A percentile compares a stretch with the other conserved stretches of the same genome.
These are phyloP conservation scores for Solioccasus polychromus DNA, from an alignment of 768 basidiomycete species.

Conservation along the genomic window DNA sequence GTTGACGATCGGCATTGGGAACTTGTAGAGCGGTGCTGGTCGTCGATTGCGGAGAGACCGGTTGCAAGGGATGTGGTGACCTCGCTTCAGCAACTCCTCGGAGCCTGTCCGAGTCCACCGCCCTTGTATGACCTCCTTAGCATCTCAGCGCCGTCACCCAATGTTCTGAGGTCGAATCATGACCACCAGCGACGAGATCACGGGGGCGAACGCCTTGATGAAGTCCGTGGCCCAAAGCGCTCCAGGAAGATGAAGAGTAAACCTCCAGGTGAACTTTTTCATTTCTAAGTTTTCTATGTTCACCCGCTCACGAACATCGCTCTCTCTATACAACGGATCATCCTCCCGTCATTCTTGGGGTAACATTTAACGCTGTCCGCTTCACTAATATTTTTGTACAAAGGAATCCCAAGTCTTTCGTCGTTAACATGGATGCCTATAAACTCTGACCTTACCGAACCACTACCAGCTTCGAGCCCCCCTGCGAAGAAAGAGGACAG, in stretches of 20 bases:
- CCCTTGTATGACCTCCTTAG: too few species aligned
- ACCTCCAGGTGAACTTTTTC: conserved; percentile 38
- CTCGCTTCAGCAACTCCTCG: too few species aligned
- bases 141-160: too few species aligned
- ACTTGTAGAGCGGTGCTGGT: conserved; percentile 8
- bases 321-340: conserved; percentile 27
- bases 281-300: conserved; percentile 23
- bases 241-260: conserved; percentile 50
- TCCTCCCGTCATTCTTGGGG: conserved; percentile 37
- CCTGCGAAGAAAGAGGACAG: conserved; percentile 57
- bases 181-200: conserved; percentile 40
- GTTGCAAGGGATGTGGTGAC: background rate
- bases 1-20: conserved; percentile 6
- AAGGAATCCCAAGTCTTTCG: conserved; percentile 32
- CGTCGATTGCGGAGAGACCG: background rate
- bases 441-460: conserved; percentile 28
- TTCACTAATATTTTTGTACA: conserved; percentile 35
- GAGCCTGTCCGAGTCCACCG: too few species aligned
- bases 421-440: too few species aligned
- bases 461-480: conserved; percentile 19
- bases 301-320: conserved; percentile 34
- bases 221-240: conserved; percentile 57
- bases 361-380: too few species aligned
- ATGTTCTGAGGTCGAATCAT: too few species aligned
- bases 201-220: conserved; percentile 46